A percentile compares a stretch with the other conserved stretches of the same genome.
Conservation (phyloP, 108 stramenopile species). For the Schizochytrium sp. region DNA sequence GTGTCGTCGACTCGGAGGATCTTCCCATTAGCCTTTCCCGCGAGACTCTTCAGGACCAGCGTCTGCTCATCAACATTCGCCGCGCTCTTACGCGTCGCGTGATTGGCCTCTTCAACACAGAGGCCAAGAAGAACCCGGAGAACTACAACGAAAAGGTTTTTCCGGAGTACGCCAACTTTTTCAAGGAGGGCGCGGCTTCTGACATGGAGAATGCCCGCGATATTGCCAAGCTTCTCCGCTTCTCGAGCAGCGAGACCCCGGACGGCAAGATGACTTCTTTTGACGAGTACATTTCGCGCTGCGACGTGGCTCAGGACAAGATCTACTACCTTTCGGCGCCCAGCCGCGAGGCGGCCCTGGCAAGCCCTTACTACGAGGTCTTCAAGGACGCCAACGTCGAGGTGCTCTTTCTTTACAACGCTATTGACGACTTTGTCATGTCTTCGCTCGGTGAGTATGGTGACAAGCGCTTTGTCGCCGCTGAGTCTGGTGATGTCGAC, state of each 20-base stretch:
- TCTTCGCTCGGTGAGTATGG: slow-evolving; percentile 74
- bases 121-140: slow-evolving; percentile 77
- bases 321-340: slow-evolving; percentile 95
- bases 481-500: slow-evolving; percentile 57
- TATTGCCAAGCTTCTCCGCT: slow-evolving; percentile 84
- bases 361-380: slow-evolving; percentile 91
- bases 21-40: slow-evolving; percentile 86
- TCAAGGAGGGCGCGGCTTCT: slow-evolving; percentile 93
- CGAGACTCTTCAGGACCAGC: slow-evolving; percentile 91
- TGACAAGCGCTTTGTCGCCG: slow-evolving; percentile 73
- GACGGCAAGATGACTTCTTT: slow-evolving; percentile 69
- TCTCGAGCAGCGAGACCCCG: slow-evolving; percentile 74
- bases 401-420: slow-evolving; percentile 77
- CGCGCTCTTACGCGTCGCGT: slow-evolving; percentile 81
- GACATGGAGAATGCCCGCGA: slow-evolving; percentile 72
- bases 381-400: slow-evolving; percentile 74
- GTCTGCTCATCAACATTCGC: slow-evolving; percentile 72
- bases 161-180: slow-evolving; percentile 78
- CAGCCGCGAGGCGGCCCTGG: slow-evolving; percentile 73
- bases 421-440: slow-evolving; percentile 98
- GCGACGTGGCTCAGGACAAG: slow-evolving; percentile 82
- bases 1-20: slow-evolving; percentile 97
- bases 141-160: slow-evolving; percentile 83
- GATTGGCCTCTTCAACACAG: slow-evolving; percentile 60
- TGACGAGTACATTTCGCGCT: slow-evolving; percentile 89